Percentiles rank a stretch among this genome's conserved stretches.
Conservation (phyloP, 306 rosid genomes). For the Vigna mungo region DNA sequence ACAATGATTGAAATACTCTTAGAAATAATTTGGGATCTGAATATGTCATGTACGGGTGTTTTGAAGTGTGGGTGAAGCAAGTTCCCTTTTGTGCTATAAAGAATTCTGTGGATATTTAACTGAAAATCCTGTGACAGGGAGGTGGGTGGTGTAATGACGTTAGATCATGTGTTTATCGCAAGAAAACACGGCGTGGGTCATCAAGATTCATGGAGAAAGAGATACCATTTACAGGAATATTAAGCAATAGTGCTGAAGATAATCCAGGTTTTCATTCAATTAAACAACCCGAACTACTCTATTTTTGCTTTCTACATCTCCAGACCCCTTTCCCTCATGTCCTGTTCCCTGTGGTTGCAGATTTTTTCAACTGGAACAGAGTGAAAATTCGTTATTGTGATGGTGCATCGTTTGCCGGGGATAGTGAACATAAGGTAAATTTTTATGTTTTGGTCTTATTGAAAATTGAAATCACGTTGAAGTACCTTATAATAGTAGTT, state of each 20-base stretch:
- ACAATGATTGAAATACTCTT: slow-evolving; percentile 1
- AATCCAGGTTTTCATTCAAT: slow-evolving; percentile 73
- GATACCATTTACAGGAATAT: slow-evolving; percentile 75
- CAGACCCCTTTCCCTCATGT: slow-evolving; percentile 4
- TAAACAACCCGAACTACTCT: slow-evolving; percentile 12
- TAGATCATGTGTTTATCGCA: slow-evolving; percentile 75
- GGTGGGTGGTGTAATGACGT: slow-evolving; percentile 93
- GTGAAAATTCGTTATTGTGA: slow-evolving; percentile 94
- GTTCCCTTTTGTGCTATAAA: slow-evolving; percentile 7
- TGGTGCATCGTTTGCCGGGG: slow-evolving; percentile 93
- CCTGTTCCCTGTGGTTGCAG: slow-evolving; percentile 56
- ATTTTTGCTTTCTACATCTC: slow-evolving; percentile 20
- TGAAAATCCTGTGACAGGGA: slow-evolving; percentile 70
- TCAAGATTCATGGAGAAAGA: slow-evolving; percentile 80
- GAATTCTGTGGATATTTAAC: slow-evolving; percentile 31
- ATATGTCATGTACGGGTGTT: slow-evolving; percentile 11
- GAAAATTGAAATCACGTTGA: slow-evolving; percentile 4
- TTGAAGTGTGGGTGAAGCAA: slow-evolving; percentile 19
- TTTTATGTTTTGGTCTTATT: slow-evolving; percentile 5
- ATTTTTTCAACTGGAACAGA: slow-evolving; percentile 94
- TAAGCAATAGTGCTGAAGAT: slow-evolving; percentile 72
- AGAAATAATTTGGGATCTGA: background rate
- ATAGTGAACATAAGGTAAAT: slow-evolving; percentile 70
- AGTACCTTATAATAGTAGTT: background rate
- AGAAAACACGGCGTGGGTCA: slow-evolving; percentile 77